A percentile compares a stretch with the other conserved stretches of the same genome.
Conservation (phyloP, 768 basidiomycete species). For the Pleurotus sapidus region DNA sequence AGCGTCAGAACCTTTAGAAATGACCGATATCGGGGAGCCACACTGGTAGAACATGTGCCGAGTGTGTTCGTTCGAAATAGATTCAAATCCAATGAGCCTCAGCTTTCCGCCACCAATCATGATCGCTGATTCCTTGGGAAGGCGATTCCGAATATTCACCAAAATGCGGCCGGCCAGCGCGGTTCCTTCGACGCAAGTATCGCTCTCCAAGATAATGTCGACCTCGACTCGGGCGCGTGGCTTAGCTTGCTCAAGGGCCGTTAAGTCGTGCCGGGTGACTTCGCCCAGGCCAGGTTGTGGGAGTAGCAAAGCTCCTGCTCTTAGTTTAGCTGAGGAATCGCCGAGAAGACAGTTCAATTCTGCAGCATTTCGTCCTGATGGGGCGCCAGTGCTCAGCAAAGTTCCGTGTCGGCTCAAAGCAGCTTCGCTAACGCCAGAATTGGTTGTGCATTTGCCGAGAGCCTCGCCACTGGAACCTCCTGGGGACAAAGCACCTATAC, state of each 20-base stretch:
- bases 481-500: constrained; percentile 32
- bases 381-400: constrained; percentile 47
- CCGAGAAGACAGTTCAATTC: constrained; percentile 67
- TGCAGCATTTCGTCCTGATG: constrained; percentile 45
- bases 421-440: constrained; percentile 5
- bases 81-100: constrained; percentile 84
- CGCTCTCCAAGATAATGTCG: constrained; percentile 74
- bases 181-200: constrained; percentile 78
- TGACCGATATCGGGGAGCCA: constrained; percentile 49
- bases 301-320: constrained; percentile 46
- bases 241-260: constrained; percentile 70
- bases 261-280: constrained; percentile 17
- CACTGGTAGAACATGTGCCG: constrained; percentile 83
- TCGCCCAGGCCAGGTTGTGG: constrained; percentile 23
- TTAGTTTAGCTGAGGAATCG: constrained; percentile 53
- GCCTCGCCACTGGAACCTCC: constrained; percentile 15
- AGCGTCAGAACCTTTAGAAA: constrained; percentile 40
- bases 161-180: constrained; percentile 67
- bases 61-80: constrained; percentile 50
- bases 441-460: constrained; percentile 5
- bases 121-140: constrained; percentile 55
- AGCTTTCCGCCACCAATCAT: constrained; percentile 74
- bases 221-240: constrained; percentile 74
- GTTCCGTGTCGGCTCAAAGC: constrained; percentile 46
- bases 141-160: constrained; percentile 54